Base-by-base conservation (phyloP, 768 basidiomycete genomes). In the Clitopilus hobsonii region DNA sequence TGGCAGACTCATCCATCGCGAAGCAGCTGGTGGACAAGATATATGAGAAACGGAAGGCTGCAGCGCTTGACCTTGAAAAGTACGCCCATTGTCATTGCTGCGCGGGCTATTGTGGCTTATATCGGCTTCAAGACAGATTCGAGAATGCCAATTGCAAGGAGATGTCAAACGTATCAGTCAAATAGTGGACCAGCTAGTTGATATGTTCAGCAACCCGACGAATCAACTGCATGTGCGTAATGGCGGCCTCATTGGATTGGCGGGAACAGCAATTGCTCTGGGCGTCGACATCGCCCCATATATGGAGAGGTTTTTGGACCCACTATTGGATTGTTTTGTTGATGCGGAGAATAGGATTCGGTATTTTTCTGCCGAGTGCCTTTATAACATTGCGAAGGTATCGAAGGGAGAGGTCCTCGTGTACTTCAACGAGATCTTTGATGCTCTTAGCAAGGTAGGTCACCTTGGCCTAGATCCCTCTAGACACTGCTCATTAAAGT, bases 371-470 rank as follows among this genome's bases (percentile, higher is more conserved):
- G 95, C 94, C 23, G 97, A 99, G 68, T 96, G 94, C 65, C 74
- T 99, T 59, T 99, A 99, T 75, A 99, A 99, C 72, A 95, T 99
- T 59, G 92, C 91, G 24, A 93, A 95, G 70, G 95, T 97, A 14
- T 96, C 94, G 27, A 96, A 97, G 64, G 97, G 96, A 32, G 96
- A 98, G 69, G 88, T 98, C 27, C 74, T 99, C 55, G 85, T 98
- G 13, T 97, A 95, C 67, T 99, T 98, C 75, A 99, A 99, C 65
- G 94, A 95, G 55, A 93, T 98, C 54, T 99, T 99, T 63, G 97
- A 98, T 71, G 89, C 94, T 1, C 78, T 98, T 58, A 94, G 92
- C 78, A 98, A 98, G 79, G 96, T 95, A 63, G 55, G 82, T 63
- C n/a, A 6, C 49, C 51, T 6, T n/a, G 36, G 52, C n/a, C n/a